phyloP scores from a whole-genome alignment of 73 alveolate genomes.

The Diophrys appendiculata region DNA sequence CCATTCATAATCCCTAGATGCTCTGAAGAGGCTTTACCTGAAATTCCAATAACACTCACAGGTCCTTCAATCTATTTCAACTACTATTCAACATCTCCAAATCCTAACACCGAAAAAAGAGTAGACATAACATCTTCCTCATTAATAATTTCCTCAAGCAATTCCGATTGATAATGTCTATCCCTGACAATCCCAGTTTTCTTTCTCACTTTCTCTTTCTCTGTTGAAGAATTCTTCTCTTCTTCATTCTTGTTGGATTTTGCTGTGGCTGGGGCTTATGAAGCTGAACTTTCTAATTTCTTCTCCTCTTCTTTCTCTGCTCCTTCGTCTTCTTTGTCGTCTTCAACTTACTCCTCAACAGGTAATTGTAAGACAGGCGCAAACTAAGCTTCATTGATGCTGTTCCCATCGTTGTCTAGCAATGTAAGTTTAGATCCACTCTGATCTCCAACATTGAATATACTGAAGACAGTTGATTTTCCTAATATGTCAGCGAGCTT shows the following conservation, averaged over 20 bases:
- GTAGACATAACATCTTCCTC: neutral
- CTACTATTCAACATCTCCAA: neutral
- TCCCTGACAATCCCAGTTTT: neutral
- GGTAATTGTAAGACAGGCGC: neutral
- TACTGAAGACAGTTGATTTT: neutral
- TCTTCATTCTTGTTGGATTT: neutral
- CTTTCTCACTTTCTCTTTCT: neutral
- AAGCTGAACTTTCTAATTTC: no score
- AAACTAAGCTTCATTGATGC: neutral
- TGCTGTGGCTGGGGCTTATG: neutral
- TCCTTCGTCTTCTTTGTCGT: neutral
- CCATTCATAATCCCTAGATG: neutral
- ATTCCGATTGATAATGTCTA: neutral
- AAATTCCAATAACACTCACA: neutral
- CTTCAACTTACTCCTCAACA: neutral
- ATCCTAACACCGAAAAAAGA: neutral
- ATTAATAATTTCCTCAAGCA: neutral
- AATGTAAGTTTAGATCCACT: neutral
- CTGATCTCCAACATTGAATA: neutral
- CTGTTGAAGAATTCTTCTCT: neutral
- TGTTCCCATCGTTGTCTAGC: neutral
- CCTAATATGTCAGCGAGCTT: neutral
- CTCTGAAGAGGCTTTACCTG: neutral
- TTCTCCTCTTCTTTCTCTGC: neutral
- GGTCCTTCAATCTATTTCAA: neutral